Evolutionary conservation across 2,329 filamentous ascomycete species (phyloP), one percentile per base, ranked within the genome.

Genomic region (Fusarium newnesense): DNA sequence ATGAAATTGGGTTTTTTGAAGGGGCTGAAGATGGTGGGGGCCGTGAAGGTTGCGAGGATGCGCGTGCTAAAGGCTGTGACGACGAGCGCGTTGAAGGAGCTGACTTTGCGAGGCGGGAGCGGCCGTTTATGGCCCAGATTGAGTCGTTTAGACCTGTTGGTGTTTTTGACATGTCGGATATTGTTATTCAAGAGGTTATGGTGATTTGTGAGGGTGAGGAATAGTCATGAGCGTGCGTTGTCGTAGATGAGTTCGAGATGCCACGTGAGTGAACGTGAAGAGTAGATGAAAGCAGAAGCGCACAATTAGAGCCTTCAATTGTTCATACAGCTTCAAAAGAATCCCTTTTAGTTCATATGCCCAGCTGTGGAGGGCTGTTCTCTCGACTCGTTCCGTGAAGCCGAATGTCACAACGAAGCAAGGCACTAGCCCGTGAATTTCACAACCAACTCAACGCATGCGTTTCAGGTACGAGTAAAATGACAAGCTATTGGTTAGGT

Each of bases 81-180:
- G 64, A 63, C 5, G 52, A 34, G 21, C 71, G 71, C 18, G 59
- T 52, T 52, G 66, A 39, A 24, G 63, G 28, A 5, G 50, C 44
- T 16, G 59, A 61, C 18, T 40, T 61, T 37, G 52, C 56, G 1
- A 54, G 39, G 15, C 58, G 70, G 28, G 73, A 40, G 13, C 61
- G 70, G 0, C 69, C 72, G 10, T 64, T 64, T 5, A 50, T 36
- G 9, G 77, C 69, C 78, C 77, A 80, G 10, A 80, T 80, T 7
- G 77, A 80, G 24, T 44, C 39, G 1, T 61, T 44, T 9, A 79
- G 64, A 11, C 78, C 78, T 34, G 42, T 54, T 15, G 74, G 40
- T 5, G 67, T 53, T 39, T 70, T 72, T 12, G 67, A 56, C 76
- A 78, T 78, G 60, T 39, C 46, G 40, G 13, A 19, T 10, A 18